These are phyloP conservation scores for Tremella mesenterica DNA, from an alignment of 768 basidiomycete genomes.

Conservation along the genomic window DNA sequence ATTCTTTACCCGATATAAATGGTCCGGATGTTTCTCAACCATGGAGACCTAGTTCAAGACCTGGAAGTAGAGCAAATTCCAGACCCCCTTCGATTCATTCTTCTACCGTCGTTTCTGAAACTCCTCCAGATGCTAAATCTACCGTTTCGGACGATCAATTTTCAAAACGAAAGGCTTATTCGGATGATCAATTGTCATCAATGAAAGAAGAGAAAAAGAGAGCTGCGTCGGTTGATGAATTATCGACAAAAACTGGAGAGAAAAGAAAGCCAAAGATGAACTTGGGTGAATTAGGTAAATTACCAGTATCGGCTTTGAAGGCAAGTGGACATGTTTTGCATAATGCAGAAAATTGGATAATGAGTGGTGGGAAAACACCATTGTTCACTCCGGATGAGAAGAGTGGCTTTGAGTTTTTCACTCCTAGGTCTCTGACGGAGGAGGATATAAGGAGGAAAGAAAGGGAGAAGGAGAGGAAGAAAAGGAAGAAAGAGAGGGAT, in stretches of 20 bases:
- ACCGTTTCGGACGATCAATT: slow-evolving; percentile 3
- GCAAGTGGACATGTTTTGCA: slow-evolving; percentile 22
- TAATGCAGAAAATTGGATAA: slow-evolving; percentile 37
- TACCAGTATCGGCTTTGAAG: slow-evolving; percentile 23
- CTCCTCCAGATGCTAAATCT: slow-evolving; percentile 3
- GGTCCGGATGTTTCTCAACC: not conserved
- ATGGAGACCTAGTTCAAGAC: slow-evolving; percentile 25
- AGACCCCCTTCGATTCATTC: slow-evolving; percentile 28
- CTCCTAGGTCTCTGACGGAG: slow-evolving; percentile 31
- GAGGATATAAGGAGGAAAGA: slow-evolving; percentile 42
- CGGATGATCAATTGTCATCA: slow-evolving; percentile 19
- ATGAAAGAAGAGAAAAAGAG: slow-evolving; percentile 7
- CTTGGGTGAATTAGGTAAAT: slow-evolving; percentile 11
- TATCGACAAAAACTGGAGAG: not conserved
- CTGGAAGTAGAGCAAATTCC: slow-evolving; percentile 11
- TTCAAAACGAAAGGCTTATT: slow-evolving; percentile 13
- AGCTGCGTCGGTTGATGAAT: not conserved
- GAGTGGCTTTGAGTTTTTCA: slow-evolving; percentile 41
- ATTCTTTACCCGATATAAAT: slow-evolving; percentile 24
- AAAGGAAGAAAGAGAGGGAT: slow-evolving; percentile 48
- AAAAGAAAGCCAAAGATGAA: slow-evolving; percentile 14
- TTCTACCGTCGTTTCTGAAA: slow-evolving; percentile 28
- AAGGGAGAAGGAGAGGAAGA: slow-evolving; percentile 48
- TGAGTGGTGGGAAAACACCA: slow-evolving; percentile 30
- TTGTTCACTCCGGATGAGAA: slow-evolving; percentile 35